Percentiles rank a stretch among this genome's conserved stretches.
These are phyloP conservation scores for Cucumis sativus DNA, from an alignment of 306 rosid species.

Conservation along the genomic window Cucumber_9930_V3 NC_026657.2:15959501-15960000, in stretches of 20 bases:
- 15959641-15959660: background rate
- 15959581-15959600: background rate
- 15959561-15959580: background rate
- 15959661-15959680: background rate
- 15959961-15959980: background rate
- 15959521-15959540: background rate
- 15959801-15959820: background rate
- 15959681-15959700: background rate
- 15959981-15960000: background rate
- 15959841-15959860: background rate
- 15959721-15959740: background rate
- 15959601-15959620: background rate
- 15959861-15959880: background rate
- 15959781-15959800: background rate
- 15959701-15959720: background rate
- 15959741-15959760: background rate
- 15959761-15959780: background rate
- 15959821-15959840: background rate
- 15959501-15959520: background rate
- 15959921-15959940: background rate
- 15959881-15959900: background rate
- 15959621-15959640: background rate
- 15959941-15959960: background rate
- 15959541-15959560: background rate
- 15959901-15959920: background rate